Conservation (phyloP, 257 asterid species). For the Solanum chilense region DNA sequence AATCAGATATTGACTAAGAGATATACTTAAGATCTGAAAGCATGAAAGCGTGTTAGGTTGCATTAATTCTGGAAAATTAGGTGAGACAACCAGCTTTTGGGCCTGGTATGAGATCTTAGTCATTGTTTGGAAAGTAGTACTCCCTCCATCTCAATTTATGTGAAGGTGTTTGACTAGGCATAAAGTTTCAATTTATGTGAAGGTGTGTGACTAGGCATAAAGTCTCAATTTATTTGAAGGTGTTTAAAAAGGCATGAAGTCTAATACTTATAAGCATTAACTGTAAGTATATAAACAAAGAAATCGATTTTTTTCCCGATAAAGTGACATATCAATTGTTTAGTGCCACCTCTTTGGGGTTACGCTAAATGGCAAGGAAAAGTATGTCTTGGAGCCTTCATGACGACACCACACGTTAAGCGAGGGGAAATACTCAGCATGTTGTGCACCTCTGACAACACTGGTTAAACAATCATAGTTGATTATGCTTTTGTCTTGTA, state of each 20-base stretch:
- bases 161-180: background rate
- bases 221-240: background rate
- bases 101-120: background rate
- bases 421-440: background rate
- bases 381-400: background rate
- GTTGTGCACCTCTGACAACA: background rate
- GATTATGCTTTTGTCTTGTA: background rate
- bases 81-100: background rate
- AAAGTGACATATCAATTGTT: background rate
- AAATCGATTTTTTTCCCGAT: background rate
- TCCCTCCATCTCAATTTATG: background rate
- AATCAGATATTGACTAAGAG: background rate
- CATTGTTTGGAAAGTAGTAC: background rate
- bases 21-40: background rate
- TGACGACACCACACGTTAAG: background rate
- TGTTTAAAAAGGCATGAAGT: background rate
- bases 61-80: background rate
- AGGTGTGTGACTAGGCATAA: background rate
- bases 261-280: background rate
- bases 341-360: background rate
- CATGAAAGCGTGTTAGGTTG: background rate
- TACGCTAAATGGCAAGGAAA: background rate
- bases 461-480: background rate
- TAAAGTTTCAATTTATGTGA: background rate
- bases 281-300: background rate